phyloP scores from a whole-genome alignment of 2,329 filamentous ascomycete species.

The Sporothrix schenckii region DNA sequence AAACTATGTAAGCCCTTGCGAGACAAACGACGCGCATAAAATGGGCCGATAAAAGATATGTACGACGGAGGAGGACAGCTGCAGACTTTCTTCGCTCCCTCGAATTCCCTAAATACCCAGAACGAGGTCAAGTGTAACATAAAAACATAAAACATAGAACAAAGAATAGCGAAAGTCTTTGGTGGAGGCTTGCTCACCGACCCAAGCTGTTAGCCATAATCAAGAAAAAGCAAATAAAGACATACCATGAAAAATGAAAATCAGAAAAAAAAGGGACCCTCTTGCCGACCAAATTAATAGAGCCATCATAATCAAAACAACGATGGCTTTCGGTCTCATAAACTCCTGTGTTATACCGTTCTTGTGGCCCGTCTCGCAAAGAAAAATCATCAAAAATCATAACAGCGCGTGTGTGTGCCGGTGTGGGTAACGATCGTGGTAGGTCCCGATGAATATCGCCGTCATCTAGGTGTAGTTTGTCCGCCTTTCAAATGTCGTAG shows the following conservation, averaged over 20 bases:
- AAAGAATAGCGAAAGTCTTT: not conserved
- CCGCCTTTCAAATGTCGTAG: constrained; percentile 9
- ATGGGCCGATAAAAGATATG: constrained; percentile 8
- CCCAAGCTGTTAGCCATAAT: constrained; percentile 18
- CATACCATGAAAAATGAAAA: not conserved
- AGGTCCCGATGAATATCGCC: constrained; percentile 13
- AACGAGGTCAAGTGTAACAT: not conserved
- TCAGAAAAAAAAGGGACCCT: constrained; percentile 1
- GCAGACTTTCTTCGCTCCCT: constrained; percentile 22
- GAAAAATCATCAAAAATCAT: not conserved
- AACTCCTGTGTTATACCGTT: constrained; percentile 15
- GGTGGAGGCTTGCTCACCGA: constrained; percentile 4
- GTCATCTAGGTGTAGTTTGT: constrained; percentile 19
- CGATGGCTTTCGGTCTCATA: constrained; percentile 2
- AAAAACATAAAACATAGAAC: not conserved
- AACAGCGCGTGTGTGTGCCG: constrained; percentile 14
- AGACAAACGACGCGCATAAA: not conserved
- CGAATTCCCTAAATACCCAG: constrained; percentile 2
- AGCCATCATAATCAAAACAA: not conserved
- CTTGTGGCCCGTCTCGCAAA: constrained; percentile 6
- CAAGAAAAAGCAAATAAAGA: not conserved
- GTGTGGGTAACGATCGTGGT: constrained; percentile 23
- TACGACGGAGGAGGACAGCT: constrained; percentile 6
- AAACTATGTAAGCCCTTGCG: constrained; percentile 12
- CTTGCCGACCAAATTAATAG: not conserved